Conservation (phyloP, 2,329 filamentous ascomycete genomes). For the Tolypocladium ovalisporum region DNA sequence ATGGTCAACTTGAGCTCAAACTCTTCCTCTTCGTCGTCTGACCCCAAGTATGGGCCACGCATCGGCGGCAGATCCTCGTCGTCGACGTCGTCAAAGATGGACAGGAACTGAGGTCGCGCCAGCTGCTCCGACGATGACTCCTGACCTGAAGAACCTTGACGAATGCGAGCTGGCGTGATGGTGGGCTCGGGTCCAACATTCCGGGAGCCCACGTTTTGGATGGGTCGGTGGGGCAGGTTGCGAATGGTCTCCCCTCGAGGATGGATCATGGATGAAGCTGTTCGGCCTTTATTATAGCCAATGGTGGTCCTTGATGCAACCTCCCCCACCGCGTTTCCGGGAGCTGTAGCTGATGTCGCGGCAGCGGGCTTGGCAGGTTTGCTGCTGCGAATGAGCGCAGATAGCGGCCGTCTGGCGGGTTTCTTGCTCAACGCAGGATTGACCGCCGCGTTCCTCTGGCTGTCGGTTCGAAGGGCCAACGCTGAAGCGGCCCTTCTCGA, state of each 20-base stretch:
- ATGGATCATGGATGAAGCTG: constrained; percentile 35
- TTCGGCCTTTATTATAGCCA: constrained; percentile 72
- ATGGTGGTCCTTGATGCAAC: constrained; percentile 70
- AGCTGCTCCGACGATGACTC: constrained; percentile 9
- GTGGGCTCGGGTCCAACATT: constrained; percentile 21
- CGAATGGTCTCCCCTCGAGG: constrained; percentile 8
- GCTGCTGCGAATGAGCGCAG: constrained; percentile 17
- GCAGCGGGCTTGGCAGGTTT: constrained; percentile 24
- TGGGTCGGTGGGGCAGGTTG: constrained; percentile 5
- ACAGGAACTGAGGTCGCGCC: constrained; percentile 40
- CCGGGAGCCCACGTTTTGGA: constrained; percentile 5
- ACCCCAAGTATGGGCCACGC: constrained; percentile 9
- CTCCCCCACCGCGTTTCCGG: constrained; percentile 50
- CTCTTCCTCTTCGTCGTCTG: constrained; percentile 40
- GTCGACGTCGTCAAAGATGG: constrained; percentile 46
- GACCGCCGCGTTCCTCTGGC: neutral
- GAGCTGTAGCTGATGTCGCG: constrained; percentile 34
- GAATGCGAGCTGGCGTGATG: constrained; percentile 33
- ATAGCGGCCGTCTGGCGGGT: constrained; percentile 14
- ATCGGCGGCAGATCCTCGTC: constrained; percentile 23
- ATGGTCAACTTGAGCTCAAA: constrained; percentile 42
- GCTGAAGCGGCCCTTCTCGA: constrained; percentile 44
- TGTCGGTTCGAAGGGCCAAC: constrained; percentile 22
- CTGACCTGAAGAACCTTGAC: constrained; percentile 11
- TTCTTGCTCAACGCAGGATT: neutral